Conservation (phyloP, 139 green algal species). For the Chlorella sp. region DNA sequence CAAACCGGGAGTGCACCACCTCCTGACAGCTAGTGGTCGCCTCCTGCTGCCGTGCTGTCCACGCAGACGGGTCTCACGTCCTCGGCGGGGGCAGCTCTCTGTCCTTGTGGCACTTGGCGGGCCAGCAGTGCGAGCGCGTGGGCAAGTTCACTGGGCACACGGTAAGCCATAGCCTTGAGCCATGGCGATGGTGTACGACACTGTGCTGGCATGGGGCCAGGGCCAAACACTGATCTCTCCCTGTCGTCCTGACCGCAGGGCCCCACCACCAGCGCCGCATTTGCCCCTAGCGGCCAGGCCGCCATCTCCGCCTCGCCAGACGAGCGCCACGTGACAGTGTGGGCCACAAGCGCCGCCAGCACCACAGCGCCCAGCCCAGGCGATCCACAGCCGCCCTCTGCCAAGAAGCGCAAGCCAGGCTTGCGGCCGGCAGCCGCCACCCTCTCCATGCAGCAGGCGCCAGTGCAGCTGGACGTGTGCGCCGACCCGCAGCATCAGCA, state of each 20-base stretch:
- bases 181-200: too few species aligned
- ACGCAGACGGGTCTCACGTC: background rate
- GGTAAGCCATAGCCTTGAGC: too few species aligned
- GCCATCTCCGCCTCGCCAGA: background rate
- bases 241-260: too few species aligned
- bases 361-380: too few species aligned
- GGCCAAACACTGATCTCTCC: too few species aligned
- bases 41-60: too few species aligned
- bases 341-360: too few species aligned
- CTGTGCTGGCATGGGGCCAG: too few species aligned
- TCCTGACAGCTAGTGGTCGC: too few species aligned
- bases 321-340: background rate
- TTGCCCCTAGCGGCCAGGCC: background rate
- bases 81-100: background rate
- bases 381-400: background rate
- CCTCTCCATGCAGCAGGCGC: background rate
- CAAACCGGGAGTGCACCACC: too few species aligned
- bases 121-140: background rate
- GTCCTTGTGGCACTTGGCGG: background rate
- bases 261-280: background rate
- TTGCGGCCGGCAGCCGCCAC: background rate
- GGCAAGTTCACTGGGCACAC: background rate
- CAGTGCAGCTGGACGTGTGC: background rate
- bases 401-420: background rate
- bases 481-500: background rate